Base-by-base conservation (phyloP, 495 filamentous ascomycete genomes). In the Lichenothelia convexa region DNA sequence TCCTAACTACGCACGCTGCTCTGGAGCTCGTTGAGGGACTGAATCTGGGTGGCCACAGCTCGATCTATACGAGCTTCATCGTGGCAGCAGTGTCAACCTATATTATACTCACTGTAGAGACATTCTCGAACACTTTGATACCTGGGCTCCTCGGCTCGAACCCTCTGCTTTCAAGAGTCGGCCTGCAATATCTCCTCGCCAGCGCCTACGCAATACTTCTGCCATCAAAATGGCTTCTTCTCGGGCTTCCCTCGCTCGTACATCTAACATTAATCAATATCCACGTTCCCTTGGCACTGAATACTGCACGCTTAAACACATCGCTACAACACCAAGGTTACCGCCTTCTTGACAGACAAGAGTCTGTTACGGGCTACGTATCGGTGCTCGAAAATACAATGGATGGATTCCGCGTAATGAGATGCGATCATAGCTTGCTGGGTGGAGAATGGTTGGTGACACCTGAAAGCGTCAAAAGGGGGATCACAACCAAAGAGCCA, bases 341-440 rank as follows among this genome's bases (percentile, higher is more conserved):
- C 60, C 61, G 67, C 2, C 55, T 95, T 4, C 48, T 94, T 27
- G 85, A 77, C 21, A 75, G 89, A 12, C 59, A 69, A 46, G 86
- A 94, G 49, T 91, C 81, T 0, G 52, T 73, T 11, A 94, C 89
- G 6, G 89, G 89, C 1, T 97, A 97, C 50, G 60, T 97, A 29
- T 93, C 89, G 0, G 79, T 97, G 4, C 49, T 94, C 23, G 79
- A 94, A 30, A 80, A 71, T 45, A 39, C 65, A 6, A 56, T 75
- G 6, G 64, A 73, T 15, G 68, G 71, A 3, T 94, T 79, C 58
- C 67, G 84, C 1, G 72, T 87, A 9, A 68, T 97, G 71, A 69
- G 89, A 34, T 94, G 85, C 48, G 89, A 94, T 47, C 89, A 97
- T 49, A 89, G 80, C 42, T 59, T 97, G 17, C 70, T 97, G 4